Evolutionary conservation across 78 protist genomes (phyloP), one percentile per base, ranked within the genome.

Genomic region (Trichosphaerium sp.): DNA sequence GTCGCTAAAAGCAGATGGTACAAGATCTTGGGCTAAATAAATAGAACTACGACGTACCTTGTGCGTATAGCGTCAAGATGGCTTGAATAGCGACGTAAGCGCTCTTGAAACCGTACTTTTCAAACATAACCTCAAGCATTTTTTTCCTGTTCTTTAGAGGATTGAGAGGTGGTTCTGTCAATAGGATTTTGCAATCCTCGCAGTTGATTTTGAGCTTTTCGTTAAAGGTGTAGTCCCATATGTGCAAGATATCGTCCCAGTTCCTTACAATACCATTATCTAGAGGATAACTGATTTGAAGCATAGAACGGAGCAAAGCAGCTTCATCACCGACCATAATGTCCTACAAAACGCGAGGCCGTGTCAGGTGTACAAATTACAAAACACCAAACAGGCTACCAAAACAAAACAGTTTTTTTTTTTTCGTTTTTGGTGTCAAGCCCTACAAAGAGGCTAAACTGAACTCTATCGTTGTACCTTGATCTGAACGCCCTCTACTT

Each of bases 261-360:
- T 79, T 52, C 26, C 67, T 76, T n/a, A 97, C 75, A 62, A 93
- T 87, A 38, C 99, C 99, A 69, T 95, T 88, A 28, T 85, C 92
- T 41, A 97, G 48, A 8, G 99, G 99, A 60, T 95, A 88, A 31
- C 67, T 70, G 26, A 89, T 49, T 61, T 97, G 88, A 8, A 97
- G 89, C 80, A 71, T 65, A 3, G 89, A 35, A 21, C 98, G 82
- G 32, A 75, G 38, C 26, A 59, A 74, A 7, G 85, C 42, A 0
- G 91, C 84, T 55, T 93, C 98, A n/a, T 96, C 97, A 29, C 99
- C 99, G 31, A 94, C 88, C 97, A 95, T 96, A 60, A 96, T 80
- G 47, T 96, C 97, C 82, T 94, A 65, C 44, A 61, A 66, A n/a
- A n/a, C n/a, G n/a, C 18, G 37, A n/a, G n/a, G n/a, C n/a, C n/a